A percentile compares a stretch with the other conserved stretches of the same genome.
phyloP scores from a whole-genome alignment of 2,329 filamentous ascomycete species.

The Scytalidium sp. region DNA sequence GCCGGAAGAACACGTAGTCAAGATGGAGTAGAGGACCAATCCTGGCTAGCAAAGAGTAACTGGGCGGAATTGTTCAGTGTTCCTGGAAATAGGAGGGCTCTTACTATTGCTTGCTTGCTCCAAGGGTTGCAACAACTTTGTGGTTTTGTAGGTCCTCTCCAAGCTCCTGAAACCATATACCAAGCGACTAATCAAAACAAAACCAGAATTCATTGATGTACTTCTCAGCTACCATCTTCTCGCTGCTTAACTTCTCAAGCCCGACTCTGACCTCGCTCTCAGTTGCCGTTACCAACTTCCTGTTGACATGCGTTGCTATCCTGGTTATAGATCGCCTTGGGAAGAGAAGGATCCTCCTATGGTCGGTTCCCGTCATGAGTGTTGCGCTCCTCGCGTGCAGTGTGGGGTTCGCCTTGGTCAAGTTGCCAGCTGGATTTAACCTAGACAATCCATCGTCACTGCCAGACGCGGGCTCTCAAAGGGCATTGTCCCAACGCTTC shows the following conservation, averaged over 20 bases:
- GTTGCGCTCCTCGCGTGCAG: slow-evolving; percentile 68
- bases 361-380: slow-evolving; percentile 82
- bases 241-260: slow-evolving; percentile 71
- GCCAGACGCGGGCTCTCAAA: slow-evolving; percentile 14
- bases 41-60: slow-evolving; percentile 25
- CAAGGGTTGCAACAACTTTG: slow-evolving; percentile 88
- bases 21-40: slow-evolving; percentile 14
- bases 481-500: slow-evolving; percentile 20
- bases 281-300: slow-evolving; percentile 79
- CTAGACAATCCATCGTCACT: slow-evolving; percentile 21
- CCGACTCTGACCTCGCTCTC: slow-evolving; percentile 78
- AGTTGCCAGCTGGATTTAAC: slow-evolving; percentile 19
- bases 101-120: slow-evolving; percentile 81
- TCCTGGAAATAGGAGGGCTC: slow-evolving; percentile 66
- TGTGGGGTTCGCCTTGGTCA: slow-evolving; percentile 65
- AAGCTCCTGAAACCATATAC: background rate
- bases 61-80: slow-evolving; percentile 54
- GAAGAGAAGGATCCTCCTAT: slow-evolving; percentile 74
- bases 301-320: slow-evolving; percentile 74
- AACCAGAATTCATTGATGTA: slow-evolving; percentile 84
- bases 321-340: slow-evolving; percentile 77
- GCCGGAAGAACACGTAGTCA: slow-evolving; percentile 18
- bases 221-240: slow-evolving; percentile 80
- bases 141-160: slow-evolving; percentile 60
- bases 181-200: slow-evolving; percentile 4